Evolutionary conservation across 2,329 filamentous ascomycete species (phyloP).

Genomic region (Thielaviopsis populi): DNA sequence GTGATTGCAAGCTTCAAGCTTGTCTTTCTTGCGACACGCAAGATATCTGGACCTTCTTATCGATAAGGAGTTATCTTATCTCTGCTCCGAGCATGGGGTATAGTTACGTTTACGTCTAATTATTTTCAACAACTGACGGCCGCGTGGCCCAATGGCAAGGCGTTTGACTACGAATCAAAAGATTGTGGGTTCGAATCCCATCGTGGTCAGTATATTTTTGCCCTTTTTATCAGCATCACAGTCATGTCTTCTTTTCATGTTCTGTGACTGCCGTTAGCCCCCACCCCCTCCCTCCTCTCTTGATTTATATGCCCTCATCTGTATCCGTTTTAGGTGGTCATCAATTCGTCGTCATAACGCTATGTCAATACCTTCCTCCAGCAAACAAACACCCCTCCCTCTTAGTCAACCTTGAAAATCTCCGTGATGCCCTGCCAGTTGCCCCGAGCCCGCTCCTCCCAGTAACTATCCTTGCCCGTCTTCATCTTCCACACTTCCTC

Average conservation of each 20-base stretch:
- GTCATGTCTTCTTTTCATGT: too few relatives aligned
- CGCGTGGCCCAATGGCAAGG: slow-evolving; percentile 17
- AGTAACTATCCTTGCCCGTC: slow-evolving; percentile 75
- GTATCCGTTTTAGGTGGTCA: background rate
- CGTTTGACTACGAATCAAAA: slow-evolving; percentile 18
- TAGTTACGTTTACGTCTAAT: background rate
- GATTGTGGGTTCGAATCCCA: slow-evolving; percentile 17
- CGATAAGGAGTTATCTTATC: slow-evolving; percentile 8
- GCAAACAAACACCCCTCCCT: background rate
- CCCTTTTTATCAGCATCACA: background rate
- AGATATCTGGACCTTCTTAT: slow-evolving; percentile 5
- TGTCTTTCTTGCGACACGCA: background rate
- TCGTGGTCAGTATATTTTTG: slow-evolving; percentile 13
- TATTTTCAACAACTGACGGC: background rate
- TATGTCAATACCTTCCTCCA: background rate
- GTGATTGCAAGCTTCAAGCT: background rate
- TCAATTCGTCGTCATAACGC: slow-evolving; percentile 5
- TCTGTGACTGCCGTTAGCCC: too few relatives aligned
- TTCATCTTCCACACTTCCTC: slow-evolving; percentile 65
- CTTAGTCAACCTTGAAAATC: slow-evolving; percentile 29
- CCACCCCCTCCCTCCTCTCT: too few relatives aligned
- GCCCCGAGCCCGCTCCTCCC: slow-evolving; percentile 64
- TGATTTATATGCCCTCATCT: background rate
- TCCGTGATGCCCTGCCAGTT: slow-evolving; percentile 46
- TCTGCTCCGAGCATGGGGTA: background rate